Evolutionary conservation across 306 rosid genomes (phyloP).

Genomic region (Boehmeria nivea): DNA sequence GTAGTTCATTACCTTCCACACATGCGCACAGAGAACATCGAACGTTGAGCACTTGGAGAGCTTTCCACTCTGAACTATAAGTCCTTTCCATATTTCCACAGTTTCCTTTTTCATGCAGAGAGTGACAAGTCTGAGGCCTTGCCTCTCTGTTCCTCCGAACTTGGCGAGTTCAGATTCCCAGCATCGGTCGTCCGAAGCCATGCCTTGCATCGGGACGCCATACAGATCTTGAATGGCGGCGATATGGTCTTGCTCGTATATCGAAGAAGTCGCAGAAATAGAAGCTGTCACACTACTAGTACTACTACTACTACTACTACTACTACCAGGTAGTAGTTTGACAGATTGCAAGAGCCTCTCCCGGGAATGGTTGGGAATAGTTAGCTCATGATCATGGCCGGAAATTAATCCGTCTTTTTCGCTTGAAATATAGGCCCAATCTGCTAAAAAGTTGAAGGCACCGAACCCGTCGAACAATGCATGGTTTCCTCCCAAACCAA

Average conservation of each 20-base stretch:
- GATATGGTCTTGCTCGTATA: constrained; percentile 23
- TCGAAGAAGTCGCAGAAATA: background rate
- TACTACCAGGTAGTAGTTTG: no score
- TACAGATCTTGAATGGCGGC: constrained; percentile 25
- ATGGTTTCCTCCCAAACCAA: constrained; percentile 24
- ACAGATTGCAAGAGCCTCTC: constrained; percentile 1
- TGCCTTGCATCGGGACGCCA: constrained; percentile 22
- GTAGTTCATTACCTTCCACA: constrained; percentile 34
- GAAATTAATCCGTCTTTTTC: constrained; percentile 5
- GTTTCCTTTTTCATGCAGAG: constrained; percentile 10
- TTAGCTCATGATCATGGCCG: background rate
- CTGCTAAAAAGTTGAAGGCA: constrained; percentile 24
- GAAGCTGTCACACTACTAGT: background rate
- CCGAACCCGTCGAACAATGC: constrained; percentile 28
- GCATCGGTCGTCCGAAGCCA: constrained; percentile 19
- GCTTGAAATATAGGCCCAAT: constrained; percentile 26
- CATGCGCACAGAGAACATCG: constrained; percentile 24
- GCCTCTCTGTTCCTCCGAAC: background rate
- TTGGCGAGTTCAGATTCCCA: constrained; percentile 23
- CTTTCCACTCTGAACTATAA: constrained; percentile 13
- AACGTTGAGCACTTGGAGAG: constrained; percentile 29
- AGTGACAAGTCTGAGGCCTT: constrained; percentile 11
- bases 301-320: background rate
- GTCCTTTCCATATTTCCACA: constrained; percentile 15
- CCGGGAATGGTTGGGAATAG: constrained; percentile 25